Percentiles rank a stretch among this genome's conserved stretches.
phyloP scores from a whole-genome alignment of 2,329 filamentous ascomycete species.

The Colletotrichum sojae region DNA sequence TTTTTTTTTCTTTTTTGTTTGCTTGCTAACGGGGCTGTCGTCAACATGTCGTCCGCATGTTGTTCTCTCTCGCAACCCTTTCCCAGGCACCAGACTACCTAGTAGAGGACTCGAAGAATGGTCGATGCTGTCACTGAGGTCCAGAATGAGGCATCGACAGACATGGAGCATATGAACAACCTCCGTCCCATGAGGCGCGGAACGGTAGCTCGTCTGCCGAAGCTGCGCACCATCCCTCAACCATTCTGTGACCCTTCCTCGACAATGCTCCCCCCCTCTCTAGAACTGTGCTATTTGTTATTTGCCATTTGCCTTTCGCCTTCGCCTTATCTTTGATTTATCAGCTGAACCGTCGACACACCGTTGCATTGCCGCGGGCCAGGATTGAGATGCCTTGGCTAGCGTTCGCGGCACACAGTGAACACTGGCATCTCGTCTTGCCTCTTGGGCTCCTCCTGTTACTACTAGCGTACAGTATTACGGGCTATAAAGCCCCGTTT shows the following conservation, averaged over 20 bases:
- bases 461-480: too few relatives aligned
- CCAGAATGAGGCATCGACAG: neutral
- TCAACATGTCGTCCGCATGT: neutral
- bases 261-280: neutral
- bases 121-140: constrained; percentile 1
- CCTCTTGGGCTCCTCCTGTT: neutral
- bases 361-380: constrained; percentile 12
- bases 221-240: constrained; percentile 10
- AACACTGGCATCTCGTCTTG: neutral
- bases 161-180: constrained; percentile 2
- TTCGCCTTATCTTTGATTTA: constrained; percentile 33
- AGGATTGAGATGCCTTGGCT: neutral
- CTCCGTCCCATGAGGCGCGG: constrained; percentile 26
- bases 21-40: too few relatives aligned
- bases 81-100: too few relatives aligned
- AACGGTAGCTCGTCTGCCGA: constrained; percentile 28
- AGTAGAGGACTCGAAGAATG: neutral
- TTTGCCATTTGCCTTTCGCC: constrained; percentile 5
- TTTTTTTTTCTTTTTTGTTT: neutral
- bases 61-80: too few relatives aligned
- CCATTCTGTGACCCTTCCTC: neutral
- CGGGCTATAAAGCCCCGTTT: neutral
- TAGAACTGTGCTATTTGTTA: neutral
- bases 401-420: neutral
- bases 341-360: constrained; percentile 24